phyloP scores from a whole-genome alignment of 1,284 basidiomycete genomes.

The Heterobasidion parviporum region DNA sequence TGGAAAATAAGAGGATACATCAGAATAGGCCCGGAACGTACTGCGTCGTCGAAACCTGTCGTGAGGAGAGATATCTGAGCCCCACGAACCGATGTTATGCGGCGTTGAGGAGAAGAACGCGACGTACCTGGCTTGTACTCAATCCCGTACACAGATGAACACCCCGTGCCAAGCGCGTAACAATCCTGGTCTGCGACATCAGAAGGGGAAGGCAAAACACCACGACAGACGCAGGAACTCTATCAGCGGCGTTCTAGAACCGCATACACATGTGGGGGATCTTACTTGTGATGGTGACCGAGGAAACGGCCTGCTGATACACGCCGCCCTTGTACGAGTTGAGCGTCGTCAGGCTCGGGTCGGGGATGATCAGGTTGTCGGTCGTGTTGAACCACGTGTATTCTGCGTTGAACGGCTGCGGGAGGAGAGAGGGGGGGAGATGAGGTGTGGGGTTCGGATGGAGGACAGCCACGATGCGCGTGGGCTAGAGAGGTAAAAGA shows the following conservation, averaged over 20 bases:
- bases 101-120: background rate
- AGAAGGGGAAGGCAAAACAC: background rate
- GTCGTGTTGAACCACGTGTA: conserved; percentile 31
- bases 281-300: conserved; percentile 4
- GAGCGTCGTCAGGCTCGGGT: conserved; percentile 31
- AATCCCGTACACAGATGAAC: conserved; percentile 52
- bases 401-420: conserved; percentile 37
- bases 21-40: conserved; percentile 8
- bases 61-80: background rate
- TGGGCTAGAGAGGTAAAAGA: background rate
- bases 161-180: conserved; percentile 24
- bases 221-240: background rate
- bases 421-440: background rate
- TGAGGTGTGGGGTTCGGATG: too few relatives aligned
- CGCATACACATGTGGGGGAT: background rate
- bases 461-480: too few relatives aligned
- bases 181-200: background rate
- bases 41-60: conserved; percentile 24
- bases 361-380: conserved; percentile 33
- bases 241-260: background rate
- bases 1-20: too few relatives aligned
- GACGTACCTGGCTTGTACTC: conserved; percentile 40
- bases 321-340: conserved; percentile 48
- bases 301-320: conserved; percentile 38
- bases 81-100: too few relatives aligned